Evolutionary conservation across 805 yeast species (phyloP).

Genomic region (Saturnispora kantuleensis): DNA sequence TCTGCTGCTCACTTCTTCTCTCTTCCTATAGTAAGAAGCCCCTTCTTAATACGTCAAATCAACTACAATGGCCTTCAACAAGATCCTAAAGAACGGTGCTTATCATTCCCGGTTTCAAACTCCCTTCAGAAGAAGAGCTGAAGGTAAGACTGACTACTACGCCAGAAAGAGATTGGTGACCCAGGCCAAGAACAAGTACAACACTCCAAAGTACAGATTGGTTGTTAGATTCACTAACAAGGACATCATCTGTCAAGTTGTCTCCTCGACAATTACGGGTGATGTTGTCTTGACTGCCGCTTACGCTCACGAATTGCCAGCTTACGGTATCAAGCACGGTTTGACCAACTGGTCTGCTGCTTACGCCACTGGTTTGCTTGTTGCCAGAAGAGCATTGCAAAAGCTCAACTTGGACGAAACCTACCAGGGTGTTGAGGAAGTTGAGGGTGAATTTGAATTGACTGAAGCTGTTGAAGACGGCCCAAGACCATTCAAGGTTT

Average conservation of each 20-base stretch:
- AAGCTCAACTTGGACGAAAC: slow-evolving; percentile 98
- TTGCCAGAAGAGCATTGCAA: slow-evolving; percentile 98
- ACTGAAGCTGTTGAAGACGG: slow-evolving; percentile 99
- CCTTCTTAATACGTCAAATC: no score
- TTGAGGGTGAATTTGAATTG: slow-evolving; percentile 96
- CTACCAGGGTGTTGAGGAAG: slow-evolving; percentile 98
- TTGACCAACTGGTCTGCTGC: slow-evolving; percentile 99
- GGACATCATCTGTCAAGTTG: slow-evolving; percentile 96
- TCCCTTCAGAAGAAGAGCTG: slow-evolving; percentile 99
- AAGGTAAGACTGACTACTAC: slow-evolving; percentile 99
- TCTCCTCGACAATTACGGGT: slow-evolving; percentile 95
- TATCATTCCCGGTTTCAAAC: slow-evolving; percentile 99
- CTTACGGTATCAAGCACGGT: slow-evolving; percentile 96
- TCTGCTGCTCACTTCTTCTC: no score
- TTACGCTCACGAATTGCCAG: slow-evolving; percentile 97
- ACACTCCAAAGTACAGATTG: slow-evolving; percentile 98
- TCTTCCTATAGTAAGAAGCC: no score
- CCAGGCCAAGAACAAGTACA: slow-evolving; percentile 99
- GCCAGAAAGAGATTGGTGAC: slow-evolving; percentile 99
- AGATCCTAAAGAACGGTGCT: slow-evolving; percentile 47
- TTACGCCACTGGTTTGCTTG: slow-evolving; percentile 95
- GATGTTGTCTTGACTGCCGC: slow-evolving; percentile 95
- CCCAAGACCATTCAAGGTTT: slow-evolving; percentile 99
- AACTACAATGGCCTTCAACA: slow-evolving; percentile 7
- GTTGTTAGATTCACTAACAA: slow-evolving; percentile 99